Evolutionary conservation across 306 rosid genomes (phyloP), one percentile per base, ranked within the genome.

Genomic region (Glycyrrhiza uralensis): DNA sequence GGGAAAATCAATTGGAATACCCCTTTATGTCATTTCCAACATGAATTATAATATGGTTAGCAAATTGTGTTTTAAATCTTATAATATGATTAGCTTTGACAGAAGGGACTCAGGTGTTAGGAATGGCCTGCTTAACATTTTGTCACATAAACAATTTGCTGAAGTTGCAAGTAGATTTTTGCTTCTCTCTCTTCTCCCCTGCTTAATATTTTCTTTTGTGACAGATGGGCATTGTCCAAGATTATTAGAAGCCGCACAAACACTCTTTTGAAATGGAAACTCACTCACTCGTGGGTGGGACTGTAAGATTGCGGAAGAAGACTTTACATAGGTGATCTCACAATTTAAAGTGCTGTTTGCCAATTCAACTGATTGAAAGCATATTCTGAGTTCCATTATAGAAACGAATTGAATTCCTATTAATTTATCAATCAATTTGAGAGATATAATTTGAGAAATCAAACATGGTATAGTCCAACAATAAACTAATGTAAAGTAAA

Each of bases 241-340:
- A 76, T 18, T 87, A 63, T 46, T 76, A 44, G 79, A 79, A 39
- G 95, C 92, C 23, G 95, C 97, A 56, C 79, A 74, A 76, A 82
- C 78, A 45, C 80, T 85, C 5, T n/a, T 69, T 28, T 76, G 90
- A 82, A 59, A 83, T 83, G 15, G 84, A 87, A 68, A 81, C 84
- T 64, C 10, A 2, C 4, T 7, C 81, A 33, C 67, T 15, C 65
- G 60, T 65, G 64, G 70, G 80, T 39, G 88, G 86, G 67, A 77
- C 66, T 42, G 26, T 82, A 47, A 86, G 81, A 54, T 78, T 82
- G 79, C 85, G 70, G 26, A 86, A 87, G 75, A 86, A 85, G 69
- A 75, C 87, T 64, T 81, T 79, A 51, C 85, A 77, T 38, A n/a
- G n/a, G n/a, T n/a, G n/a, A n/a, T n/a, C n/a, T n/a, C n/a, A n/a